Base-by-base conservation (phyloP, 495 filamentous ascomycete genomes). In the Pseudomonodictys pantanalensis region DNA sequence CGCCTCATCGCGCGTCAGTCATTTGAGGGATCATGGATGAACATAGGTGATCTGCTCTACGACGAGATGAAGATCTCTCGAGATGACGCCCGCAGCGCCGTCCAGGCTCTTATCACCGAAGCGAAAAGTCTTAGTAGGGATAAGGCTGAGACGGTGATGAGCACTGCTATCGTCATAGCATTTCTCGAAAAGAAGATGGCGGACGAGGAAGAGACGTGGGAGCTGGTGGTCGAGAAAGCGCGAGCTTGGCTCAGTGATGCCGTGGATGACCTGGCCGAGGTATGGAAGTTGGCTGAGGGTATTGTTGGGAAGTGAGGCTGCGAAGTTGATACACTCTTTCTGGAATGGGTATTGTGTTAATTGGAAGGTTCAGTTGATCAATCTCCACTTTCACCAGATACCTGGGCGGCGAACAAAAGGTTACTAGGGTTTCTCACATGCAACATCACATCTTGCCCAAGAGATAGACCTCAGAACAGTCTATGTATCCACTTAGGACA, bases 11-110 rank as follows among this genome's bases (percentile, higher is more conserved):
- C 30, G 1, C 56, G 78, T 25, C 81, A 85, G 66, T 58, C 63
- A 15, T 83, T 84, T 52, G 68, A 74, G 0, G 82, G 82, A 0
- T 71, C 65, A 12, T 83, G 81, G 81, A 10, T 35, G 0, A 68
- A 63, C 20, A 5, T 41, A 22, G 45, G 44, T 52, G 50, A 60
- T 0, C 35, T 49, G 2, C 33, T 73, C 11, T 42, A 71, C 25
- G 53, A 49, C 2, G 47, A 69, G 9, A 39, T 75, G 30, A 52
- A 30, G 2, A 50, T 69, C 12, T 30, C 42, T n/a, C 46, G 58
- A 43, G 47, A 29, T 7, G 58, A 38, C 11, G 57, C 47, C 9
- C n/a, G 30, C 5, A 22, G n/a, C 25, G 39, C 46, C n/a, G 28
- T 48, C 20, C 26, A 47, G 8, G 25, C 44, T 32, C 33, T 47